phyloP scores from a whole-genome alignment of 2,329 filamentous ascomycete genomes.

The Aspergillus intermedius region DNA sequence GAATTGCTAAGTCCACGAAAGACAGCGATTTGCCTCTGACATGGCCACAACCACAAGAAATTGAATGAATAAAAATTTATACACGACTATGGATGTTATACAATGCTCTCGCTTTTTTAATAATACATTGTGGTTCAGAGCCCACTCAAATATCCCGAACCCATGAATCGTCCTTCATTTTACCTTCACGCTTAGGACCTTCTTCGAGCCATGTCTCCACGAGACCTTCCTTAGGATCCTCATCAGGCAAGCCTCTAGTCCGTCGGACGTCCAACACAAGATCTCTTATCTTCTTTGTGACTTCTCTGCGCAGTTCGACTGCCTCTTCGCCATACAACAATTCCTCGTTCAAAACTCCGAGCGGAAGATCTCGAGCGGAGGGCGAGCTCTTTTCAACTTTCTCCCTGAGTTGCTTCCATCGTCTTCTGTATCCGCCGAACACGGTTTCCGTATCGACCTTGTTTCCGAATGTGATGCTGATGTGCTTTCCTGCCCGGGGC shows the following conservation, averaged over 20 bases:
- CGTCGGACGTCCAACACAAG: conserved; percentile 74
- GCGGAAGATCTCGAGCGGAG: conserved; percentile 24
- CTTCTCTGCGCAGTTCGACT: conserved; percentile 68
- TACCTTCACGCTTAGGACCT: conserved; percentile 48
- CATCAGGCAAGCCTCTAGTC: conserved; percentile 66
- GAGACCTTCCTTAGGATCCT: conserved; percentile 68
- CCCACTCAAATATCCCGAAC: conserved; percentile 49
- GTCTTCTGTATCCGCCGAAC: conserved; percentile 69
- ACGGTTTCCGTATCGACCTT: conserved; percentile 64
- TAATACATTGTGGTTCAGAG: not conserved
- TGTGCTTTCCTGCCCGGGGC: conserved; percentile 67
- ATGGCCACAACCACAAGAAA: no score
- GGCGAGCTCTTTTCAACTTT: conserved; percentile 43
- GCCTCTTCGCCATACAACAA: conserved; percentile 69
- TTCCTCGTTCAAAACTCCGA: conserved; percentile 57
- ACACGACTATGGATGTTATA: not conserved
- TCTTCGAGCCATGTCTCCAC: conserved; percentile 73
- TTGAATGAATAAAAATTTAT: not conserved
- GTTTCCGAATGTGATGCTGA: conserved; percentile 52
- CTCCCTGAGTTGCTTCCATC: conserved; percentile 64
- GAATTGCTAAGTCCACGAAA: no score
- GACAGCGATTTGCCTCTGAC: not conserved
- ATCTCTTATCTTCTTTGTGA: conserved; percentile 68
- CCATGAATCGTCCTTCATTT: conserved; percentile 56
- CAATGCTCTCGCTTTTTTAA: not conserved